Conservation (phyloP, 2,329 filamentous ascomycete genomes). For the Lanzia echinophila region DNA sequence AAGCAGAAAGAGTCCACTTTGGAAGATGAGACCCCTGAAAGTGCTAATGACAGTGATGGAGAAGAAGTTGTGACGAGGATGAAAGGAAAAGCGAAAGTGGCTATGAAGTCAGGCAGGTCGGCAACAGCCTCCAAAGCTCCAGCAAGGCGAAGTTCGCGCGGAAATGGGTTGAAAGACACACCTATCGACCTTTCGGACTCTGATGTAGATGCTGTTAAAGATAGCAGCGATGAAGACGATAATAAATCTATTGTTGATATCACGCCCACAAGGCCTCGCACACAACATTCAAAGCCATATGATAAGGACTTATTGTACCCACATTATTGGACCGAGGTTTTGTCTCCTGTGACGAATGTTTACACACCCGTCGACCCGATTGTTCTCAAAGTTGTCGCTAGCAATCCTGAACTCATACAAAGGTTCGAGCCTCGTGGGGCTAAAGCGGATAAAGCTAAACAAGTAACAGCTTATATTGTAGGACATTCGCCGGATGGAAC, state of each 20-base stretch:
- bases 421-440: constrained; percentile 76
- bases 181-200: constrained; percentile 42
- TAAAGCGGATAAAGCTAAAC: constrained; percentile 78
- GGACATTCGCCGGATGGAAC: constrained; percentile 74
- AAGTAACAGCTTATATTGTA: constrained; percentile 84
- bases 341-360: constrained; percentile 73
- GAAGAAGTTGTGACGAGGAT: constrained; percentile 5
- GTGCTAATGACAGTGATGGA: constrained; percentile 6
- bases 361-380: constrained; percentile 74
- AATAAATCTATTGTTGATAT: constrained; percentile 55
- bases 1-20: constrained; percentile 20
- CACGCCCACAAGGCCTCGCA: constrained; percentile 19
- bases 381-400: constrained; percentile 59
- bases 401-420: constrained; percentile 63
- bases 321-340: constrained; percentile 87
- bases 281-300: constrained; percentile 42
- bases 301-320: constrained; percentile 77
- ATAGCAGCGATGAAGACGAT: constrained; percentile 37
- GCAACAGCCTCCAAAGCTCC: constrained; percentile 18
- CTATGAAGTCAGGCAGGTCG: constrained; percentile 14
- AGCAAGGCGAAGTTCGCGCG: constrained; percentile 19
- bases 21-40: constrained; percentile 35
- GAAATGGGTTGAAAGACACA: constrained; percentile 26
- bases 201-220: constrained; percentile 39
- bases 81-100: constrained; percentile 18